Evolutionary conservation across 305 asterid species (phyloP), one percentile per base, ranked within the genome.

Genomic region (Nicotiana rustica): DNA sequence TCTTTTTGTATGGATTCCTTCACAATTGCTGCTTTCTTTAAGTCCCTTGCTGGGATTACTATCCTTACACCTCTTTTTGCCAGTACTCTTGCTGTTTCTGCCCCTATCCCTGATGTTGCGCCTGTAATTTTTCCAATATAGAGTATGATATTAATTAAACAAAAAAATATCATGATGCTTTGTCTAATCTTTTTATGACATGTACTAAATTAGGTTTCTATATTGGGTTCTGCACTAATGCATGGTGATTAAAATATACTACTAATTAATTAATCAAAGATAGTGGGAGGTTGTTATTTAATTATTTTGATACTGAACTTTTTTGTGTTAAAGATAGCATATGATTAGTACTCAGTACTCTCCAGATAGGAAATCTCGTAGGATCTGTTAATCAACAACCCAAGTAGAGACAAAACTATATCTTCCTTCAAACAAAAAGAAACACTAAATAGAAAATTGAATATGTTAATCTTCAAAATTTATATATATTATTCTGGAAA

Each of bases 41-140:
- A 18, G 86, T 94, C 90, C 85, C 98, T 94, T 84, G 98, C 97
- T 18, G 98, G 93, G 19, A 96, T 91, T 25, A 96, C 88, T 56
- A 96, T 85, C 83, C 93, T 88, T 67, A 96, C 96, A 9, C 99
- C 99, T 55, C 91, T 93, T 90, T 88, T 90, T 49, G 96, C 98
- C 79, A 96, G 82, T 80, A 92, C 98, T 81, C 94, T 88, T 13
- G 98, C 99, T 1, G 99, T 96, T 86, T 96, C 99, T 0, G 93
- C 96, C 0, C 99, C 99, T 6, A 96, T 96, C 3, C 99, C 99
- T 3, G 98, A 94, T 55, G 99, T 96, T 67, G 97, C 99, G 1
- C 99, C 99, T 95, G 80, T 55, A 55, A 55, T 76, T 76, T 73
- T 73, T 25, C 1, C 62, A 25, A 1, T 18, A 25, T 25, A 25